These are phyloP conservation scores for Pestalotiopsis fici DNA, from an alignment of 2,329 filamentous ascomycete species.

Conservation along the genomic window DNA sequence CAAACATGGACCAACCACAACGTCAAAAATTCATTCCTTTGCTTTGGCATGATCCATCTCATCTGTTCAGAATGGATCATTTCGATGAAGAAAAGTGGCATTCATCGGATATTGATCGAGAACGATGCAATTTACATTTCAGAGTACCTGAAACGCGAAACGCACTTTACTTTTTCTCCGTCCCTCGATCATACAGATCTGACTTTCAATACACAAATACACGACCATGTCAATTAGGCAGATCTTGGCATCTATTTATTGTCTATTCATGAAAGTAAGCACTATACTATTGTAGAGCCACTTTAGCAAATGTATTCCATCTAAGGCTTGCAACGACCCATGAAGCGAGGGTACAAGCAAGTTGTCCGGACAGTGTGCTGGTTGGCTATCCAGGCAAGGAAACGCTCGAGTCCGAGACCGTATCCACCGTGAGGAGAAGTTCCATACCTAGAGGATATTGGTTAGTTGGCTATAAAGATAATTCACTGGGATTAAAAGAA, in stretches of 20 bases:
- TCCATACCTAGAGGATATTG: conserved; percentile 66
- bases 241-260: not conserved
- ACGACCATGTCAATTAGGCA: not conserved
- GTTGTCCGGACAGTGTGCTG: conserved; percentile 66
- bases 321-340: conserved; percentile 77
- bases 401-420: conserved; percentile 85
- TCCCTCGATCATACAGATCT: too few relatives aligned
- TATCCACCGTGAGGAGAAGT: conserved; percentile 83
- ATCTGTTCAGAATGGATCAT: too few relatives aligned
- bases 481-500: conserved; percentile 22
- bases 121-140: too few relatives aligned
- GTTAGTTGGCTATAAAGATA: conserved; percentile 8
- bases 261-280: not conserved
- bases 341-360: conserved; percentile 79
- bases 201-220: too few relatives aligned
- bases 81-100: too few relatives aligned
- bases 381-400: conserved; percentile 65
- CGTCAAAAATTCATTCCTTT: too few relatives aligned
- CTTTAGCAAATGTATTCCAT: not conserved
- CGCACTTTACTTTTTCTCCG: too few relatives aligned
- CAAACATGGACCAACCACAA: too few relatives aligned
- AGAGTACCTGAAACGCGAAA: too few relatives aligned
- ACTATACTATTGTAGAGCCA: not conserved
- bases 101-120: too few relatives aligned
- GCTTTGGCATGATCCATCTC: too few relatives aligned